These are phyloP conservation scores for Hysterium pulicare DNA, from an alignment of 2,329 filamentous ascomycete genomes.

Conservation along the genomic window DNA sequence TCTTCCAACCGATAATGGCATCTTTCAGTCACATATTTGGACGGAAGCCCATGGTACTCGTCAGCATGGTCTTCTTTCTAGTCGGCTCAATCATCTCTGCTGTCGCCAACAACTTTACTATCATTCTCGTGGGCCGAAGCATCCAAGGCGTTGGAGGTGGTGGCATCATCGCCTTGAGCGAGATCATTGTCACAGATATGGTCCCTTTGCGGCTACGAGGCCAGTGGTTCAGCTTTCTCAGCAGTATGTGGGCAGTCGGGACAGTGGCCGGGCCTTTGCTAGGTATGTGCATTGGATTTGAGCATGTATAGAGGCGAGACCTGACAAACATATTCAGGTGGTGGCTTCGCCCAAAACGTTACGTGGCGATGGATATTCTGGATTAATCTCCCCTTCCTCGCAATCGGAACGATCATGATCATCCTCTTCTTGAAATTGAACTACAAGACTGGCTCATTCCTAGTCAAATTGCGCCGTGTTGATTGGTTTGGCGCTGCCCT, in stretches of 20 bases:
- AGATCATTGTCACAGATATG: constrained; percentile 47
- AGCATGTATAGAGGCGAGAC: background rate
- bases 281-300: constrained; percentile 14
- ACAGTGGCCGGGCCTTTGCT: constrained; percentile 50
- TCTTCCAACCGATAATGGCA: constrained; percentile 41
- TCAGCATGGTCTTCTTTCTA: constrained; percentile 34
- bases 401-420: constrained; percentile 47
- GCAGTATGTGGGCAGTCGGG: constrained; percentile 54
- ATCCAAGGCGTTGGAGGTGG: constrained; percentile 43
- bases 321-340: constrained; percentile 31
- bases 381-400: constrained; percentile 59
- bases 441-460: constrained; percentile 45
- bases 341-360: constrained; percentile 51
- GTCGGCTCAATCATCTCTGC: constrained; percentile 36
- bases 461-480: constrained; percentile 51
- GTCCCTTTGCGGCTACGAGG: constrained; percentile 43
- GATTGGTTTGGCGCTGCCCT: constrained; percentile 62
- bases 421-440: constrained; percentile 54
- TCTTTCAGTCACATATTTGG: constrained; percentile 41
- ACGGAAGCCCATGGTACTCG: constrained; percentile 36
- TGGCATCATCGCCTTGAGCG: constrained; percentile 40
- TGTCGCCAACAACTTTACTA: constrained; percentile 37
- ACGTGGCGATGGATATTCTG: constrained; percentile 64
- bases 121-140: constrained; percentile 36
- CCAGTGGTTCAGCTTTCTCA: constrained; percentile 42